A percentile compares a stretch with the other conserved stretches of the same genome.
Evolutionary conservation across 2,329 filamentous ascomycete species (phyloP).

Genomic region (Cercospora sp.): DNA sequence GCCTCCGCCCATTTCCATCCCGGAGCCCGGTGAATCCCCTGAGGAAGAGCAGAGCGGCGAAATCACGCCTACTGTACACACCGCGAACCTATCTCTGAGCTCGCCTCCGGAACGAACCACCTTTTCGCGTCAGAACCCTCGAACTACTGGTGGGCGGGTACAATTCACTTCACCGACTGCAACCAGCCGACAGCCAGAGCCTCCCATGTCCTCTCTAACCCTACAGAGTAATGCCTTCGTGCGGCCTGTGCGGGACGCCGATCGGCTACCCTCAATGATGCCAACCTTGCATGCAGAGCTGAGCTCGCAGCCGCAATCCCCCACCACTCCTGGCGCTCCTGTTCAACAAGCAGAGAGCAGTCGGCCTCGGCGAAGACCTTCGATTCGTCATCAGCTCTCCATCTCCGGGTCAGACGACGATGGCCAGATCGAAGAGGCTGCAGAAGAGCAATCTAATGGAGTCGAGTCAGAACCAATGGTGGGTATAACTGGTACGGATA

Average conservation of each 20-base stretch:
- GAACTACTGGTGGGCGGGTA: conserved; percentile 41
- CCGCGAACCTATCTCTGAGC: conserved; percentile 61
- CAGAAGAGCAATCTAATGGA: conserved; percentile 74
- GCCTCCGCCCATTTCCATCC: conserved; percentile 82
- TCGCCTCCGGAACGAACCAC: conserved; percentile 71
- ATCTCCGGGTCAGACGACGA: conserved; percentile 85
- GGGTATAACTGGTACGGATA: conserved; percentile 71
- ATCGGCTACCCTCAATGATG: conserved; percentile 81
- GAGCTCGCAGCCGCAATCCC: conserved; percentile 87
- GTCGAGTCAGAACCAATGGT: conserved; percentile 73
- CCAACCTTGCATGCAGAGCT: conserved; percentile 67
- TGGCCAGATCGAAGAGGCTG: conserved; percentile 76
- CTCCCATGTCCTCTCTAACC: conserved; percentile 34
- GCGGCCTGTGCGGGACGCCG: conserved; percentile 75
- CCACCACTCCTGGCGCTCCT: conserved; percentile 76
- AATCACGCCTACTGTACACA: conserved; percentile 55
- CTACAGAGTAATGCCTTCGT: conserved; percentile 56
- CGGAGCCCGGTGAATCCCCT: conserved; percentile 52
- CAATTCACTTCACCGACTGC: conserved; percentile 36
- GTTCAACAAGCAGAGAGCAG: conserved; percentile 53
- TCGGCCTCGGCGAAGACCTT: conserved; percentile 69
- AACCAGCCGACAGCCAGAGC: conserved; percentile 26
- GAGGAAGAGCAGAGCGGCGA: conserved; percentile 58
- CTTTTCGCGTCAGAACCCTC: conserved; percentile 59
- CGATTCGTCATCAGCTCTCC: conserved; percentile 86